Evolutionary conservation across 225 moss, liverwort and hornwort species (phyloP), one percentile per base, ranked within the genome.

Genomic region (Sphagnum tenellum): DNA sequence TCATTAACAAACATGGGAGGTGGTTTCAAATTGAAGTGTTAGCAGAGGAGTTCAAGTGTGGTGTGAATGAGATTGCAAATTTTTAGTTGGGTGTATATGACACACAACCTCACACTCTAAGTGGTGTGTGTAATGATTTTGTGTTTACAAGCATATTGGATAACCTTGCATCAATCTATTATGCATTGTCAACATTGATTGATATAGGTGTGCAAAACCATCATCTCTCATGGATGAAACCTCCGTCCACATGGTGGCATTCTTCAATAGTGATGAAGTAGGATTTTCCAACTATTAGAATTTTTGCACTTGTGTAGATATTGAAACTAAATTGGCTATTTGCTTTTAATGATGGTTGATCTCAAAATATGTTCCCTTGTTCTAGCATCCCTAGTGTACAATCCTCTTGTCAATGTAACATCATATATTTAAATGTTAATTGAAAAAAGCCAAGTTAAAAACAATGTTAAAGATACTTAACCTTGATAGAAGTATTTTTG

Each of bases 21-120:
- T 72, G 92, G 92, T 63, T 89, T 92, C 82, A 90, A 92, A 67
- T 62, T 92, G 72, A 90, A 92, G 77, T 90, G 88, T 45, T 87
- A 89, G 52, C 85, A 96, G 72, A 88, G 90, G 65, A 77, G 92
- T 65, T 76, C 90, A 72, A 86, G 92, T 89, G 63, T 14, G 68
- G 49, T 11, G 10, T 86, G 46, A 83, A 82, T 61, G 90, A 91
- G 70, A 83, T 91, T 73, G 90, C 86, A 10, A 88, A 91, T 78
- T 91, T 91, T 65, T 88, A 91, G 74, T 74, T 91, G 4, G 88
- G 79, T 79, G 78, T 91, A 57, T 91, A 86, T 59, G 90, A 91
- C 62, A 88, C 88, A 49, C 90, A 88, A 64, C 88, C 88, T 63
- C 83, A 78, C 58, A 83, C 81, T 79, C 70, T 91, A 57, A 88